A percentile compares a stretch with the other conserved stretches of the same genome.
Evolutionary conservation across 192 early-diverging fungal genomes (phyloP).

Genomic region (Oehlia diaphana): DNA sequence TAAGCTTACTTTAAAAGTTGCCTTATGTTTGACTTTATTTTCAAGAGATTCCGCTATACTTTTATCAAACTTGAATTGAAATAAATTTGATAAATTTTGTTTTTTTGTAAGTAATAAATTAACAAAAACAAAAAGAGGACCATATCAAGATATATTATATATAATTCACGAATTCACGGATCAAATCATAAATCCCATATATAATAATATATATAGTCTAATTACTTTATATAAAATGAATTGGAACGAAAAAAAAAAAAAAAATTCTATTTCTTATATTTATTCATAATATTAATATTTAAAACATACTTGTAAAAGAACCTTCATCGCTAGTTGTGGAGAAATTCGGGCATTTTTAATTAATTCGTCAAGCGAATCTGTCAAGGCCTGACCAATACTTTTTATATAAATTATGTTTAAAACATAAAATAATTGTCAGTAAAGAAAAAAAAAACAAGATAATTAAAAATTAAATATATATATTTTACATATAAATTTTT

Average conservation of each 20-base stretch:
- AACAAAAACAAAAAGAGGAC: not conserved
- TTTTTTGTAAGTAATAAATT: not conserved
- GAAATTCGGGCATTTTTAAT: conserved; percentile 86
- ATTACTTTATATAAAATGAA: too few relatives aligned
- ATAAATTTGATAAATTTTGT: not conserved
- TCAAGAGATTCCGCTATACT: conserved; percentile 89
- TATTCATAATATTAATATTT: not conserved
- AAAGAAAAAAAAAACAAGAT: too few relatives aligned
- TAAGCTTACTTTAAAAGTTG: conserved; percentile 74
- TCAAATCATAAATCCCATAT: too few relatives aligned
- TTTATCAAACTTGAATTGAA: conserved; percentile 66
- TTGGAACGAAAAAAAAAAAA: too few relatives aligned
- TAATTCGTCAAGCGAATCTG: conserved; percentile 95
- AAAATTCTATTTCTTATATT: too few relatives aligned
- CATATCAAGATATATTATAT: too few relatives aligned
- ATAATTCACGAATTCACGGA: too few relatives aligned
- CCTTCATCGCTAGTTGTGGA: conserved; percentile 90
- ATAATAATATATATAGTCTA: too few relatives aligned
- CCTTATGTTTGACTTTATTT: conserved; percentile 73
- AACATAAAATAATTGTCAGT: not conserved
- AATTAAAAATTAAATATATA: not conserved
- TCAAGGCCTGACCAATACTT: conserved; percentile 88
- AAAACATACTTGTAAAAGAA: conserved; percentile 71
- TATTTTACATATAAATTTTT: not conserved
- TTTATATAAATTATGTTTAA: not conserved